These are phyloP conservation scores for Xylaria sp. DNA, from an alignment of 495 filamentous ascomycete genomes.

Conservation along the genomic window DNA sequence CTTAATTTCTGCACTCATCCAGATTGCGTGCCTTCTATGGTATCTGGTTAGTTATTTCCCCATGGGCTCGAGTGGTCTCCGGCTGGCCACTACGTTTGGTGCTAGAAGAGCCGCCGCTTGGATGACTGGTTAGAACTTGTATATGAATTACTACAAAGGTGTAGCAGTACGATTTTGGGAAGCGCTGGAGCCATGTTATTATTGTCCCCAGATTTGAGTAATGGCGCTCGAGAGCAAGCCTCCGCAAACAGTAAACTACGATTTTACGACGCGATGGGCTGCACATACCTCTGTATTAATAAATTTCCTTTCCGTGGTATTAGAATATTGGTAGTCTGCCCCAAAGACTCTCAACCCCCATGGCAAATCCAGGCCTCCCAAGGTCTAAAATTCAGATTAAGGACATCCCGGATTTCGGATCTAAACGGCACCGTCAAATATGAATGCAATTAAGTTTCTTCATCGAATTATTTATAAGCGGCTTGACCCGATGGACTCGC, in stretches of 20 bases:
- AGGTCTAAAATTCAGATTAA: too few species aligned
- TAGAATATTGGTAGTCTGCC: neutral
- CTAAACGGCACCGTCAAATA: neutral
- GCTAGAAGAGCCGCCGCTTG: constrained; percentile 83
- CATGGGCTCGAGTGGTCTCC: constrained; percentile 88
- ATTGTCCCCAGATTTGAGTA: neutral
- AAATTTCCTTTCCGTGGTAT: neutral
- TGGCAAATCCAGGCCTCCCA: neutral
- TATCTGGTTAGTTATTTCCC: constrained; percentile 98
- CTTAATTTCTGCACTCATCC: constrained; percentile 79
- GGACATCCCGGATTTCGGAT: neutral
- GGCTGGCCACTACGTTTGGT: constrained; percentile 85
- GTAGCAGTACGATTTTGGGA: constrained; percentile 13
- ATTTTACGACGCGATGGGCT: neutral
- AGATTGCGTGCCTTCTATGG: constrained; percentile 85
- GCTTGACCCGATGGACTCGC: neutral
- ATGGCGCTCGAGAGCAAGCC: neutral
- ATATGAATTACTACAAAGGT: neutral
- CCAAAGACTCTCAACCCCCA: neutral
- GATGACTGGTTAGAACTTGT: constrained; percentile 71
- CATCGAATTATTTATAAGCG: neutral
- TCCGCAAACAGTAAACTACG: constrained; percentile 8
- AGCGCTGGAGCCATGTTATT: constrained; percentile 21
- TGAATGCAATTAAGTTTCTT: neutral
- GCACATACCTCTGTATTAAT: neutral